A percentile compares a stretch with the other conserved stretches of the same genome.
phyloP scores from a whole-genome alignment of 2,329 filamentous ascomycete genomes.

The Tolypocladium ophioglossoides region DNA sequence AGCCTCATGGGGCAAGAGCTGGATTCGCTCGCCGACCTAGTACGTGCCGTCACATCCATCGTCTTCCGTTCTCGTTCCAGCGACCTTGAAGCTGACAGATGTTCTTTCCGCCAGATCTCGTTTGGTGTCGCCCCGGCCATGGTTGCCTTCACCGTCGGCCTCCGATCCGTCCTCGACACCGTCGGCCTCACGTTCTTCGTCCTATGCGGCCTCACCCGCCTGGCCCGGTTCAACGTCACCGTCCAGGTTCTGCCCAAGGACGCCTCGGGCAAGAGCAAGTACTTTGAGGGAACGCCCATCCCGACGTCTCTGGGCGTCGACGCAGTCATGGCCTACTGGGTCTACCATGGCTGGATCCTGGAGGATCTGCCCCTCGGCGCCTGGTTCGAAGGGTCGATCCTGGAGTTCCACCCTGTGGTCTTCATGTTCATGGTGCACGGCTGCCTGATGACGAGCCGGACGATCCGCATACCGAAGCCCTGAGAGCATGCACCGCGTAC shows the following conservation, averaged over 20 bases:
- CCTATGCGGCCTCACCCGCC: constrained; percentile 82
- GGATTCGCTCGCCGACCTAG: constrained; percentile 89
- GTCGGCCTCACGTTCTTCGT: constrained; percentile 77
- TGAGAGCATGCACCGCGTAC: constrained; percentile 16
- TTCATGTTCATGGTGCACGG: constrained; percentile 79
- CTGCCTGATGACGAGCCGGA: constrained; percentile 91
- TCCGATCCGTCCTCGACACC: constrained; percentile 78
- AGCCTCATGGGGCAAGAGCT: constrained; percentile 97
- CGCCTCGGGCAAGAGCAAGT: constrained; percentile 78
- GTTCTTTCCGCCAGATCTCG: constrained; percentile 58
- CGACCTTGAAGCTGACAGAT: background rate
- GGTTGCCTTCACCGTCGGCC: constrained; percentile 77
- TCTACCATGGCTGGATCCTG: constrained; percentile 68
- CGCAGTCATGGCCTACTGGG: constrained; percentile 81
- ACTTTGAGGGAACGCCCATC: constrained; percentile 96
- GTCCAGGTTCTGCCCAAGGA: constrained; percentile 86
- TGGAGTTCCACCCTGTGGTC: constrained; percentile 80
- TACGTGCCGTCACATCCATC: constrained; percentile 31
- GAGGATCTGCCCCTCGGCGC: constrained; percentile 69
- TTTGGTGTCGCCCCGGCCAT: constrained; percentile 87
- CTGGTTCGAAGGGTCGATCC: constrained; percentile 50
- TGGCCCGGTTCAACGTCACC: constrained; percentile 97
- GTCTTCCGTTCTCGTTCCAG: too few relatives aligned
- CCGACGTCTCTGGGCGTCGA: constrained; percentile 79
- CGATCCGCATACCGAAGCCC: constrained; percentile 87